Conservation (phyloP, 2,329 filamentous ascomycete species). For the Penicillium sp. region DNA sequence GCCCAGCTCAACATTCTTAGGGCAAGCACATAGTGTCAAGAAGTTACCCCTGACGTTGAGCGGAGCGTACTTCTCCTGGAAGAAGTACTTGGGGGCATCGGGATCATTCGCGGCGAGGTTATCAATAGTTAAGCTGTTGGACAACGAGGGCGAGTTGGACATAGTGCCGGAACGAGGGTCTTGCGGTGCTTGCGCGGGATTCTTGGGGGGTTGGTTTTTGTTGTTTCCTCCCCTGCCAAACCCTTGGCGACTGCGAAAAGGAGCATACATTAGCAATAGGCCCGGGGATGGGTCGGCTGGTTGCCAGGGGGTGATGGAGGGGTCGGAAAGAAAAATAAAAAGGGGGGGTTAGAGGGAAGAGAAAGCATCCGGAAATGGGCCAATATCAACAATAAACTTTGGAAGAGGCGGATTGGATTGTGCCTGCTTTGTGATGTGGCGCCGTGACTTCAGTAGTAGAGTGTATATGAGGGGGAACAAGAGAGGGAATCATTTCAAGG, state of each 20-base stretch:
- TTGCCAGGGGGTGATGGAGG: background rate
- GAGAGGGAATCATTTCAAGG: background rate
- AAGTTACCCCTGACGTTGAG: constrained; percentile 97
- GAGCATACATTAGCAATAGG: constrained; percentile 23
- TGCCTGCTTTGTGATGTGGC: constrained; percentile 7
- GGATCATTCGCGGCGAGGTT: constrained; percentile 40
- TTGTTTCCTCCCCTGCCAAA: constrained; percentile 51
- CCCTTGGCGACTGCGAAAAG: constrained; percentile 45
- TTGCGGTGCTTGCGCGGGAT: constrained; percentile 31
- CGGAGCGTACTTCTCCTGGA: constrained; percentile 61
- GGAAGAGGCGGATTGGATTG: constrained; percentile 5
- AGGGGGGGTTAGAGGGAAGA: background rate
- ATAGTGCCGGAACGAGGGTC: constrained; percentile 32
- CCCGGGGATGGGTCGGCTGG: constrained; percentile 2
- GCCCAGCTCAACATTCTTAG: constrained; percentile 88
- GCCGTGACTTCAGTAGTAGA: constrained; percentile 13
- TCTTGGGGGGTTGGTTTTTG: constrained; percentile 45
- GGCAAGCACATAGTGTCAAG: constrained; percentile 89
- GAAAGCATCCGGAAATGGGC: background rate
- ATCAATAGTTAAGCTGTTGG: constrained; percentile 39
- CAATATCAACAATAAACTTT: constrained; percentile 14
- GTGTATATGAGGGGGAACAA: constrained; percentile 23
- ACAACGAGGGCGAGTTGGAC: constrained; percentile 42
- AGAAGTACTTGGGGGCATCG: constrained; percentile 51
- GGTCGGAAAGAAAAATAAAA: background rate